A percentile compares a stretch with the other conserved stretches of the same genome.
Conservation (phyloP, 257 asterid genomes). For the Scutellaria minor region DNA sequence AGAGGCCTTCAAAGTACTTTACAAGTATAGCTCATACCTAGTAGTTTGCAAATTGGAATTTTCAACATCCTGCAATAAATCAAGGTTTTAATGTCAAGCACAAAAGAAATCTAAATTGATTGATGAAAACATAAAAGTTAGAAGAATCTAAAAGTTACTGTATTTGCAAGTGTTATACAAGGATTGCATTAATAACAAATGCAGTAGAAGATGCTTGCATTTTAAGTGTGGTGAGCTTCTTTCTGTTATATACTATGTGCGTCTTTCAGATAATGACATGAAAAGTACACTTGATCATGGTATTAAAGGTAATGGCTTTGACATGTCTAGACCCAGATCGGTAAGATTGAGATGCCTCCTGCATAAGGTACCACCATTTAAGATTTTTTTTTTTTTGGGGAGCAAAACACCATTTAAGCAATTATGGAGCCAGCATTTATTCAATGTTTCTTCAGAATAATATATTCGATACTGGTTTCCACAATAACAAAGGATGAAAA, state of each 20-base stretch:
- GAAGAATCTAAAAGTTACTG: conserved; percentile 24
- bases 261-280: conserved; percentile 26
- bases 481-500: not conserved
- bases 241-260: conserved; percentile 18
- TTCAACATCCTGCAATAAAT: conserved; percentile 79
- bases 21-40: conserved; percentile 55
- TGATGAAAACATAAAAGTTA: conserved; percentile 17
- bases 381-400: not conserved
- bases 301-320: not conserved
- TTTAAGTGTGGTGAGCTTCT: conserved; percentile 22
- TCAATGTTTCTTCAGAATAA: not conserved
- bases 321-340: conserved; percentile 12
- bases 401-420: no score
- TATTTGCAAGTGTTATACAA: conserved; percentile 1
- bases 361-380: conserved; percentile 2
- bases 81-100: conserved; percentile 38
- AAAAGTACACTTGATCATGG: conserved; percentile 7
- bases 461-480: conserved; percentile 18
- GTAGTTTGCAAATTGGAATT: conserved; percentile 51
- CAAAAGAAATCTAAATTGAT: conserved; percentile 24
- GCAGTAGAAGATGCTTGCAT: not conserved
- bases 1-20: conserved; percentile 16
- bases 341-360: not conserved
- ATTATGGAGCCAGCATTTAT: not conserved
- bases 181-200: conserved; percentile 8